Base-by-base conservation (phyloP, 805 yeast genomes). In the Pichia californica region DNA sequence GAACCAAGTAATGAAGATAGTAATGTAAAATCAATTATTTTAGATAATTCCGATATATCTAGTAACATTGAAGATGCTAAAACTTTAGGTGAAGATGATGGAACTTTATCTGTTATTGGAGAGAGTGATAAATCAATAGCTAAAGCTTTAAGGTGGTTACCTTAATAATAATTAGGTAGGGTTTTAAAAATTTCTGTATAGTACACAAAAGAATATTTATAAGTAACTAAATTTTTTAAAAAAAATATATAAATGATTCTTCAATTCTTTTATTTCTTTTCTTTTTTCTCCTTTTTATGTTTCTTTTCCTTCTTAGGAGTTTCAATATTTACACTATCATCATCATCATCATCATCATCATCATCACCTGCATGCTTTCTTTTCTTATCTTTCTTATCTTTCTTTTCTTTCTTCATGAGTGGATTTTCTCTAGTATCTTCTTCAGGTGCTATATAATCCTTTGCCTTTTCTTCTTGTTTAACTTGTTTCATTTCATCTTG, bases 391-490 rank as follows among this genome's bases (percentile, higher is more conserved):
- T 58, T 55, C 42, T 61, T 57, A 40, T 54, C 58, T 50, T 52
- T 61, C 51, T 50, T 59, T 43, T 55, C 53, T 43, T 58, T 55
- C 46, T 56, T 58, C 25, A 64, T 39, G n/a, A 64, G 43, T 10
- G 63, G 64, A 47, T 65, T 65, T 43, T 61, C 67, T 49, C 67
- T 59, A 20, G 49, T 45, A 10, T 59, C 66, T 66, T 91, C 98
- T 56, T 77, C 81, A 13, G 98, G 98, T 14, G 97, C 95, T 45
- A 77, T 77, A 56, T 77, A 91, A 50, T 82, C 93, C 67, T 84
- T 78, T 16, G 76, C 75, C 58, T 91, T 76, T 59, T 85, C 94
- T 40, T 67, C 69, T 52, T 81, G 81, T 60, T 76, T 82, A 45
- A 70, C 74, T 45, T 71, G 77, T 52, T 82, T 79, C 53, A 75